These are phyloP conservation scores for Cladosporium oxysporum DNA, from an alignment of 2,329 filamentous ascomycete genomes.

Conservation along the genomic window DNA sequence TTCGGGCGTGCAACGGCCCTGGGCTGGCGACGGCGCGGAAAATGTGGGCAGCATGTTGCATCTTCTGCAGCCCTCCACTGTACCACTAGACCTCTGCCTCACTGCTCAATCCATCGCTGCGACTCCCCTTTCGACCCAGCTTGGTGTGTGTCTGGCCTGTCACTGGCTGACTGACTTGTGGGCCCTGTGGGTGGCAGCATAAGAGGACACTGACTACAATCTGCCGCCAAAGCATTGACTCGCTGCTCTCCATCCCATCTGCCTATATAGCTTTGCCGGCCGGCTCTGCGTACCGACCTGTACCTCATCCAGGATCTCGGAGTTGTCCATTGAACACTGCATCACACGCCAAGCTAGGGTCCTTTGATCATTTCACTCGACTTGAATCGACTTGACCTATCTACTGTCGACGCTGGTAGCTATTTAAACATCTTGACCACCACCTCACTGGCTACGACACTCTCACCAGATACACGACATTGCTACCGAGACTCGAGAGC, in stretches of 20 bases:
- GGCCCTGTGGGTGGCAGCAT: constrained; percentile 30
- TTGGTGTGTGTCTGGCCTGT: constrained; percentile 37
- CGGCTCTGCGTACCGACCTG: constrained; percentile 28
- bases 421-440: neutral
- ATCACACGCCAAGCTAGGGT: constrained; percentile 6
- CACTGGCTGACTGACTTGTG: constrained; percentile 32
- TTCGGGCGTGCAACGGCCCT: constrained; percentile 35
- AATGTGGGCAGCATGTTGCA: constrained; percentile 35
- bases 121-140: constrained; percentile 30
- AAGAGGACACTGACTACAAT: constrained; percentile 22
- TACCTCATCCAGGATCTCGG: constrained; percentile 26
- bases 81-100: constrained; percentile 39
- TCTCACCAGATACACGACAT: neutral
- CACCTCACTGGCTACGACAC: neutral
- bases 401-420: neutral
- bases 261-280: constrained; percentile 30
- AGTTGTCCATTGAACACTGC: constrained; percentile 14
- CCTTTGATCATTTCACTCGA: neutral
- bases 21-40: constrained; percentile 27
- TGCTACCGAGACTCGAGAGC: neutral
- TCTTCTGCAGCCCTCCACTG: constrained; percentile 34
- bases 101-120: constrained; percentile 35
- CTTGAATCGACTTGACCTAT: neutral
- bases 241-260: neutral
- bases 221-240: constrained; percentile 10